Base-by-base conservation (phyloP, 2,329 filamentous ascomycete genomes). In the Beauveria medogensis region DNA sequence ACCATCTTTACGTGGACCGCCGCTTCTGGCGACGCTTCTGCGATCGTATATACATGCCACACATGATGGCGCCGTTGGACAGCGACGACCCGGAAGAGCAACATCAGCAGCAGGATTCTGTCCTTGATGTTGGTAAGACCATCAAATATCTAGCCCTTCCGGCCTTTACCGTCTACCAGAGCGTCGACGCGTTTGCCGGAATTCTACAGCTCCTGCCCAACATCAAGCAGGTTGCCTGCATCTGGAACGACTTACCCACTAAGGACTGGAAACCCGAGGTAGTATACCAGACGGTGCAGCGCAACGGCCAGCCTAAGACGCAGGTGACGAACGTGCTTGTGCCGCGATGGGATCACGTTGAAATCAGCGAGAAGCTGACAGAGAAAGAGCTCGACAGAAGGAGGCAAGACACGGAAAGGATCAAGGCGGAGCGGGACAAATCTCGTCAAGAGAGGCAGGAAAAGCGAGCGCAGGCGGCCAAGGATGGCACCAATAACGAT, bases 91-190 rank as follows among this genome's bases (percentile, higher is more conserved):
- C 3, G 61, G 55, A 59, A 1, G 37, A 46, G n/a, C 28, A 47
- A 12, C 53, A 52, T n/a, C 53, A 28, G 28, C 48, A 47, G n/a
- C 53, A 46, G 34, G 46, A 28, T n/a, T 28, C 34, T 5, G 22
- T 55, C 1, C 40, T 59, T n/a, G 55, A 37, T 18, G 46, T 65
- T 30, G 62, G 63, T 28, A 50, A 47, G 3, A 48, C 41, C 46
- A 56, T 71, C 43, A 53, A 14, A 5, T 48, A 67, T 44, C 64
- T 72, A 4, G 69, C 67, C 2, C 30, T 72, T 4, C 66, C 70
- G 0, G 68, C 67, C 2, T 68, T 67, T 28, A 67, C 65, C 20
- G 66, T 65, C 5, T 70, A 70, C 61, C 66, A 68, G 62, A 67
- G 64, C 63, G 59, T 65, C 56, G 22, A 9, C 8, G 62, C 50